A percentile compares a stretch with the other conserved stretches of the same genome.
Conservation (phyloP, 208 protist species). For the Willaertia magna region DNA sequence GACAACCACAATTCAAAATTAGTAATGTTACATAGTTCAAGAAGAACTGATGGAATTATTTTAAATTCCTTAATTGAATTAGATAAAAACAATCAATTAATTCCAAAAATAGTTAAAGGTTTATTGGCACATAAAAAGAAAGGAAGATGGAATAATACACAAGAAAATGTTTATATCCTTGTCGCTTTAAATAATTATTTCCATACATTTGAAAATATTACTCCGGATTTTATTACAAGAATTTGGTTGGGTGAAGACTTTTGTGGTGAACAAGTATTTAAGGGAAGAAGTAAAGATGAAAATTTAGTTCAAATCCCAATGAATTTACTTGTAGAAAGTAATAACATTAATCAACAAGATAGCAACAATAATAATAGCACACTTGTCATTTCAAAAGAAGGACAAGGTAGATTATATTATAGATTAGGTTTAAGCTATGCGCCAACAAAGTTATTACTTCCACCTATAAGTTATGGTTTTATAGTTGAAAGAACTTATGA, state of each 20-base stretch:
- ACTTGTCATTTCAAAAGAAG: neutral
- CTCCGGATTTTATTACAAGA: neutral
- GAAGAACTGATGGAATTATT: neutral
- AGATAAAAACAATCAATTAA: neutral
- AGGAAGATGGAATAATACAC: neutral
- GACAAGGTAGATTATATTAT: conserved; percentile 3
- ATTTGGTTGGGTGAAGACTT: neutral
- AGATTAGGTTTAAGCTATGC: neutral
- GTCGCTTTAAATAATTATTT: conserved; percentile 1
- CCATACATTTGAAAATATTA: neutral
- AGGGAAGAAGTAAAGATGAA: neutral
- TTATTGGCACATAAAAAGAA: conserved; percentile 3
- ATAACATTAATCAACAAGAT: neutral
- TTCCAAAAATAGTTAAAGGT: neutral
- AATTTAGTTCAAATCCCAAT: neutral
- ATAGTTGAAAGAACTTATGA: conserved; percentile 6
- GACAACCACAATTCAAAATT: neutral
- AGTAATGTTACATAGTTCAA: neutral
- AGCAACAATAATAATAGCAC: neutral
- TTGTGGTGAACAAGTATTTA: neutral
- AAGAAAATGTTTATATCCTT: neutral
- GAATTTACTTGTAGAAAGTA: neutral
- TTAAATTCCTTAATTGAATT: neutral
- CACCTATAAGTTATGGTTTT: neutral
- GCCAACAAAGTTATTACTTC: neutral